Percentiles rank a stretch among this genome's conserved stretches.
phyloP scores from a whole-genome alignment of 2,329 filamentous ascomycete species.

The Ophiostoma triangulosporum region DNA sequence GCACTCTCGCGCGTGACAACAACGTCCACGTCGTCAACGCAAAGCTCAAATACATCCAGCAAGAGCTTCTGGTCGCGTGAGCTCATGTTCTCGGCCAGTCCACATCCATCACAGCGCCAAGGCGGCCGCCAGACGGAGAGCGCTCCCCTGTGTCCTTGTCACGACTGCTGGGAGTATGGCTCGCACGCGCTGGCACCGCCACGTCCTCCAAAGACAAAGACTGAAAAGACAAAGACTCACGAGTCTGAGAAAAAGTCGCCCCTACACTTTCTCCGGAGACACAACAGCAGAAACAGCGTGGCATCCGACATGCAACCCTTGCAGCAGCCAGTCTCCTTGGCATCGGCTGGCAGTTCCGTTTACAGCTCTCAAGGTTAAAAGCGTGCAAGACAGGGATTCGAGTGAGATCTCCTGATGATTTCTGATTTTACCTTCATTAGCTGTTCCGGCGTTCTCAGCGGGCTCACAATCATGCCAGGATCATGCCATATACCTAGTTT shows the following conservation, averaged over 20 bases:
- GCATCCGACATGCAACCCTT: slow-evolving; percentile 8
- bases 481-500: no score
- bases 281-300: slow-evolving; percentile 11
- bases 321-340: not conserved
- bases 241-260: slow-evolving; percentile 1
- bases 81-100: slow-evolving; percentile 3
- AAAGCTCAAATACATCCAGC: no score
- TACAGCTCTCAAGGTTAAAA: not conserved
- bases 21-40: not conserved
- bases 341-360: not conserved
- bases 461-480: no score
- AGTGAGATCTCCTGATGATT: no score
- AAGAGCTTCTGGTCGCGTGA: not conserved
- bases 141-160: slow-evolving; percentile 13
- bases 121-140: slow-evolving; percentile 7
- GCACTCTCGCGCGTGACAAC: not conserved
- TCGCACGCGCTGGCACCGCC: slow-evolving; percentile 6
- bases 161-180: slow-evolving; percentile 11
- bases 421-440: no score
- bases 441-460: no score
- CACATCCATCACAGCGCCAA: slow-evolving; percentile 8
- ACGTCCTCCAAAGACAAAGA: slow-evolving; percentile 1
- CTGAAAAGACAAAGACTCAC: not conserved
- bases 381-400: not conserved
- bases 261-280: not conserved